phyloP scores from a whole-genome alignment of 2,329 filamentous ascomycete genomes.

The Colletotrichum brevisporum region DNA sequence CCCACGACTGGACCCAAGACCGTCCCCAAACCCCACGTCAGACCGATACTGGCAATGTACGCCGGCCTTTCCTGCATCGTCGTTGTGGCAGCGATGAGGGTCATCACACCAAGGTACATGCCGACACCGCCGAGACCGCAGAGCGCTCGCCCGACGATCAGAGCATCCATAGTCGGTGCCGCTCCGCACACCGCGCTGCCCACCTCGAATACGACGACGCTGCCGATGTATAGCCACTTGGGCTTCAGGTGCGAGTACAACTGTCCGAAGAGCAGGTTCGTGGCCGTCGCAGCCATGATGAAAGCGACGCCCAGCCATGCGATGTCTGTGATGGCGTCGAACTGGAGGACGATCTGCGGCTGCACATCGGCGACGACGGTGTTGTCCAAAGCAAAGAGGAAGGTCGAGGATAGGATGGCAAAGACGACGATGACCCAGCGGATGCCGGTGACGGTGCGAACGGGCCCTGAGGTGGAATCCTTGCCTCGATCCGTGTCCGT shows the following conservation, averaged over 20 bases:
- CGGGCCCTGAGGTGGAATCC: background rate
- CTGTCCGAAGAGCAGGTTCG: slow-evolving; percentile 40
- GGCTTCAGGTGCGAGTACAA: slow-evolving; percentile 51
- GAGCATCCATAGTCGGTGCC: slow-evolving; percentile 55
- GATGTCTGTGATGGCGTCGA: slow-evolving; percentile 53
- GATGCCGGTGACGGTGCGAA: slow-evolving; percentile 26
- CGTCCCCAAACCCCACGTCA: slow-evolving; percentile 60
- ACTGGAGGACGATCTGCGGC: slow-evolving; percentile 52
- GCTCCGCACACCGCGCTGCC: slow-evolving; percentile 56
- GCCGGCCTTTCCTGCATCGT: slow-evolving; percentile 36
- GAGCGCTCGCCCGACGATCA: slow-evolving; percentile 60
- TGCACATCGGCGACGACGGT: slow-evolving; percentile 63
- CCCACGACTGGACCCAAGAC: slow-evolving; percentile 58
- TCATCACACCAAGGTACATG: slow-evolving; percentile 39
- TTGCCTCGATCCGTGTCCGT: slow-evolving; percentile 28
- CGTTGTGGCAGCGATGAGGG: slow-evolving; percentile 24
- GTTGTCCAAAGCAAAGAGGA: slow-evolving; percentile 58
- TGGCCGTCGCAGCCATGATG: slow-evolving; percentile 27
- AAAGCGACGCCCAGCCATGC: slow-evolving; percentile 56
- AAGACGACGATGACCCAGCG: slow-evolving; percentile 42
- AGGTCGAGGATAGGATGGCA: slow-evolving; percentile 39
- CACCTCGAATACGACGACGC: slow-evolving; percentile 54
- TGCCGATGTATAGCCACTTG: slow-evolving; percentile 50
- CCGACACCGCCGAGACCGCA: slow-evolving; percentile 55
- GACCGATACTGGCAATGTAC: slow-evolving; percentile 43